phyloP scores from a whole-genome alignment of 805 yeast genomes.

The Candida incommunis region DNA sequence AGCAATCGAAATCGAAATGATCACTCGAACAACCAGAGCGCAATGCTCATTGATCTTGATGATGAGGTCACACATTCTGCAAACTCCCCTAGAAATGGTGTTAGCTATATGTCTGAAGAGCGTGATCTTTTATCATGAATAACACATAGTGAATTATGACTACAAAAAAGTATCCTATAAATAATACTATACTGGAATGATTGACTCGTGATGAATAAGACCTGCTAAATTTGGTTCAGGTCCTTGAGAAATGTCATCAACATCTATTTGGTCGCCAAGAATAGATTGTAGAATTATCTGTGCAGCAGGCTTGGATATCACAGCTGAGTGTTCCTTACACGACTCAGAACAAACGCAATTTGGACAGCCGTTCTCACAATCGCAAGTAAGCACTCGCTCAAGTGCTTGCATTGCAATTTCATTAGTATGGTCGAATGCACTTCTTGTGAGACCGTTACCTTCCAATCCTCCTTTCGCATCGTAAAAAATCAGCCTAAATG shows the following conservation, averaged over 20 bases:
- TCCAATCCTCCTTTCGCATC: slow-evolving; percentile 71
- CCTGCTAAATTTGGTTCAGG: slow-evolving; percentile 20
- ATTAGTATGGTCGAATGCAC: slow-evolving; percentile 68
- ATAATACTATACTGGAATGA: not conserved
- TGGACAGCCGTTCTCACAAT: slow-evolving; percentile 54
- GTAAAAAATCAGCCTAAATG: slow-evolving; percentile 73
- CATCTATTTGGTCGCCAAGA: slow-evolving; percentile 37
- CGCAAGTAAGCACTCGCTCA: slow-evolving; percentile 46
- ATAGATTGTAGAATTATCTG: slow-evolving; percentile 49
- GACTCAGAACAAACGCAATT: slow-evolving; percentile 72
- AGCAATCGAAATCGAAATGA: no score
- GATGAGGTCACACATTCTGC: not conserved
- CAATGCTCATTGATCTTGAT: not conserved
- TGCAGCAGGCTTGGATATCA: slow-evolving; percentile 80
- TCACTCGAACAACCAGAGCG: not conserved
- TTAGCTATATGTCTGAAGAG: not conserved
- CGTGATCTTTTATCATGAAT: not conserved
- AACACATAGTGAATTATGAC: not conserved
- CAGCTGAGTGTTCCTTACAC: slow-evolving; percentile 72
- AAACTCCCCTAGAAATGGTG: not conserved
- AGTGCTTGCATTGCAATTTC: slow-evolving; percentile 48
- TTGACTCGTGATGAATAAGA: not conserved
- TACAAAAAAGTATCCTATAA: not conserved
- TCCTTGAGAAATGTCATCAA: slow-evolving; percentile 25
- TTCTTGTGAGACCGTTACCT: slow-evolving; percentile 69